These are phyloP conservation scores for Aspergillus awamori DNA, from an alignment of 2,329 filamentous ascomycete species.

Conservation along the genomic window DNA sequence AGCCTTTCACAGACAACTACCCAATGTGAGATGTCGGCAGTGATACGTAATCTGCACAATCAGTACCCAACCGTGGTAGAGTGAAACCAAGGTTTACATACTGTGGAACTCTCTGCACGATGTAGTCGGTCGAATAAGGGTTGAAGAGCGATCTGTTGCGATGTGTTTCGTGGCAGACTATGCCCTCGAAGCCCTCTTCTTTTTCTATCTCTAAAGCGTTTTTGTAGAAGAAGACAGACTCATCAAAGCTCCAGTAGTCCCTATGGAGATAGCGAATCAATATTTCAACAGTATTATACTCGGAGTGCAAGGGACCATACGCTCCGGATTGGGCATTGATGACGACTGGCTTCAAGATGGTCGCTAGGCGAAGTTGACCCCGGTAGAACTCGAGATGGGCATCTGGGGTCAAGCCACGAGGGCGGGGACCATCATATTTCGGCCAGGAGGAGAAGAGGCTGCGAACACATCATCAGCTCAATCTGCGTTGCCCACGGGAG, in stretches of 20 bases:
- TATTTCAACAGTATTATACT: neutral
- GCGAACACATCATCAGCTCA: neutral
- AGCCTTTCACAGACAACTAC: conserved; percentile 27
- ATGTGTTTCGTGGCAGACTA: conserved; percentile 39
- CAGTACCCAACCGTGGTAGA: neutral
- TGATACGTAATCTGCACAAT: conserved; percentile 20
- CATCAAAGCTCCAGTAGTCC: conserved; percentile 35
- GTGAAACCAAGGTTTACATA: conserved; percentile 12
- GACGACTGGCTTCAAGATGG: conserved; percentile 15
- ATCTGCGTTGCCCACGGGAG: neutral
- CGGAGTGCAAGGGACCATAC: conserved; percentile 3
- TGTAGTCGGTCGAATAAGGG: conserved; percentile 32
- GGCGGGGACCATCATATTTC: conserved; percentile 22
- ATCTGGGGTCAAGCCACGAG: conserved; percentile 18
- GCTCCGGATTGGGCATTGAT: conserved; percentile 30
- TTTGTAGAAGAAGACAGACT: conserved; percentile 39
- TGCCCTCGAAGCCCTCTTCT: conserved; percentile 34
- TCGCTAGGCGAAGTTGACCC: conserved; percentile 16
- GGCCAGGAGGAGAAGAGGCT: conserved; percentile 25
- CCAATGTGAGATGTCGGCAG: conserved; percentile 30
- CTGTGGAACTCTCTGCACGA: conserved; percentile 36
- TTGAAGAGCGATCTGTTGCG: conserved; percentile 37
- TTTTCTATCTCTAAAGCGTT: conserved; percentile 34
- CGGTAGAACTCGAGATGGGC: conserved; percentile 23
- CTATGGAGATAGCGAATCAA: conserved; percentile 17